A percentile compares a stretch with the other conserved stretches of the same genome.
phyloP scores from a whole-genome alignment of 2,329 filamentous ascomycete genomes.

The Cercospora citrullina region DNA sequence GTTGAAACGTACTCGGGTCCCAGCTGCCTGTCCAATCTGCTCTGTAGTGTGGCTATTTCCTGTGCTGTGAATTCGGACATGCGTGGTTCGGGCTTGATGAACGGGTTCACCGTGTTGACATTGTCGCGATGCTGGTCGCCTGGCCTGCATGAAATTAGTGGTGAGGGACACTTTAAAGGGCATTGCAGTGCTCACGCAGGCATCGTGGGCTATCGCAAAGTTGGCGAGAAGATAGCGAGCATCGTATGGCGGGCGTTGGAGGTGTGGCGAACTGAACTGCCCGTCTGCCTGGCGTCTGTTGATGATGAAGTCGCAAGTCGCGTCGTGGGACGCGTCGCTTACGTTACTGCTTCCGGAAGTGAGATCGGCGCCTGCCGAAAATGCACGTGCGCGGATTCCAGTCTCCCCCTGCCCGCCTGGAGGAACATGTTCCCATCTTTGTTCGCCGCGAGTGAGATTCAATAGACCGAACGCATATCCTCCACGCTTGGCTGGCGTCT shows the following conservation, averaged over 20 bases:
- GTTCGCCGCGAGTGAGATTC: conserved; percentile 20
- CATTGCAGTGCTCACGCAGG: conserved; percentile 31
- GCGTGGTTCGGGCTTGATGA: conserved; percentile 67
- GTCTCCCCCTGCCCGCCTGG: background rate
- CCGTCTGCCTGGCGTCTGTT: conserved; percentile 11
- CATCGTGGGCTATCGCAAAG: conserved; percentile 27
- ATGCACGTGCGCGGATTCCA: conserved; percentile 11
- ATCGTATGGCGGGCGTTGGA: conserved; percentile 12
- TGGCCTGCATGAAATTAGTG: conserved; percentile 32
- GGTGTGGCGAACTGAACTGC: conserved; percentile 2
- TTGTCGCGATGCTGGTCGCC: conserved; percentile 42
- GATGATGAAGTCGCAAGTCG: conserved; percentile 21
- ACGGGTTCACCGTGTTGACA: conserved; percentile 66
- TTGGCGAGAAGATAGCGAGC: background rate
- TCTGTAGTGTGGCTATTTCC: conserved; percentile 85
- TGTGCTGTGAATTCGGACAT: conserved; percentile 82
- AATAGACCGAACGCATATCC: conserved; percentile 16
- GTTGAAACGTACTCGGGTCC: conserved; percentile 95
- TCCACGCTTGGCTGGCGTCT: background rate
- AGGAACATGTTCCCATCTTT: conserved; percentile 8
- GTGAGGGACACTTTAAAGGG: background rate
- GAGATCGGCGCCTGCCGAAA: background rate
- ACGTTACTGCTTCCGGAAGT: conserved; percentile 8
- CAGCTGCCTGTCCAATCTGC: conserved; percentile 85
- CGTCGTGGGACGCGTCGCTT: conserved; percentile 4